These are phyloP conservation scores for Leccinum sublutescens DNA, from an alignment of 768 basidiomycete species.

Conservation along the genomic window DNA sequence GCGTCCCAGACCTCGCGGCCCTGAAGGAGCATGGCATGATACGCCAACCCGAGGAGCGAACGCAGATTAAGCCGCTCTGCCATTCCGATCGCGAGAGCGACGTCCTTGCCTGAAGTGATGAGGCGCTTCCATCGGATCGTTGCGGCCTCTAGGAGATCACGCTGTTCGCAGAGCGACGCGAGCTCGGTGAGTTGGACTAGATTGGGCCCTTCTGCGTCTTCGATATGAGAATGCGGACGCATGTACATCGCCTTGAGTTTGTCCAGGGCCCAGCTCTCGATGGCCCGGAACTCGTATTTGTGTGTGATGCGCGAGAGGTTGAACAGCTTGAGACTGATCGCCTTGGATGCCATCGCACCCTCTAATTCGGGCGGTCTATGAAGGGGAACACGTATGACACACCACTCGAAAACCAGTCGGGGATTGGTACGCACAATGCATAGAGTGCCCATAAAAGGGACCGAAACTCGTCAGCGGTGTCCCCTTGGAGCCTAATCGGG, in stretches of 20 bases:
- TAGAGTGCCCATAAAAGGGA: conserved; percentile 55
- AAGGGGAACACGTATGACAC: neutral
- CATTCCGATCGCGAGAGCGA: conserved; percentile 44
- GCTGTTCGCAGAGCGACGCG: conserved; percentile 49
- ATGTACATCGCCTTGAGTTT: conserved; percentile 41
- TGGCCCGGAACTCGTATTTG: conserved; percentile 46
- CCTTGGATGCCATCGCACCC: conserved; percentile 40
- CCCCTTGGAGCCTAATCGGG: conserved; percentile 47
- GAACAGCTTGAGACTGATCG: conserved; percentile 44
- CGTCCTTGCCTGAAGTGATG: conserved; percentile 44
- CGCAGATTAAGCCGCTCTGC: conserved; percentile 49
- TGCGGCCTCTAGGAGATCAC: conserved; percentile 41
- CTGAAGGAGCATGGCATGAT: conserved; percentile 51
- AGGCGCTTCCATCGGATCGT: conserved; percentile 47
- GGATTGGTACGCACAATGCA: conserved; percentile 42
- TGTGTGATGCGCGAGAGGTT: conserved; percentile 48
- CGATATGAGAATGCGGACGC: conserved; percentile 30
- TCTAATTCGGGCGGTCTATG: conserved; percentile 47
- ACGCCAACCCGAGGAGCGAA: conserved; percentile 47
- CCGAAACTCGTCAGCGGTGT: conserved; percentile 48
- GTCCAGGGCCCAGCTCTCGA: conserved; percentile 45
- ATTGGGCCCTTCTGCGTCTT: conserved; percentile 36
- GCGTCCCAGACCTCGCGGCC: conserved; percentile 49
- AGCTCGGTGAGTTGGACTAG: conserved; percentile 51
- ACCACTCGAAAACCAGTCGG: neutral